Conservation (phyloP, 805 yeast genomes). For the Cyberlindnera subsufficiens region DNA sequence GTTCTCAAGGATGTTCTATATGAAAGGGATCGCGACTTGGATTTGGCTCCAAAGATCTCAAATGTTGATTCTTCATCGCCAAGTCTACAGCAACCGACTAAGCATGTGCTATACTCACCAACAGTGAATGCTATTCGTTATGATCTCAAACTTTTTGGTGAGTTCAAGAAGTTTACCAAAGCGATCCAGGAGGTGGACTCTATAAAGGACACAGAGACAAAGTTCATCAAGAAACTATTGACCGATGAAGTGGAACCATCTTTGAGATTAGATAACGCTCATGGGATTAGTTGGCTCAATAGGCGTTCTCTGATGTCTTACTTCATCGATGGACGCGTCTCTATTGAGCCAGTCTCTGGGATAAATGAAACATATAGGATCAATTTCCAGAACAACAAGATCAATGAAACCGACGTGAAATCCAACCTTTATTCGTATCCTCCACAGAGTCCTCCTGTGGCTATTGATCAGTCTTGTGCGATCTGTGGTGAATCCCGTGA, state of each 20-base stretch:
- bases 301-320: slow-evolving; percentile 57
- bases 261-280: slow-evolving; percentile 55
- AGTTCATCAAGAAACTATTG: slow-evolving; percentile 59
- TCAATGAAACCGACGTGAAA: slow-evolving; percentile 20
- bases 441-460: slow-evolving; percentile 57
- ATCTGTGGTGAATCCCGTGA: slow-evolving; percentile 77
- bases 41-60: background rate
- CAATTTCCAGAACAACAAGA: slow-evolving; percentile 20
- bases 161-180: slow-evolving; percentile 33
- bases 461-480: slow-evolving; percentile 69
- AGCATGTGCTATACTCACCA: slow-evolving; percentile 33
- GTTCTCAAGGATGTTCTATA: slow-evolving; percentile 59
- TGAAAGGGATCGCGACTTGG: slow-evolving; percentile 33
- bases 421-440: slow-evolving; percentile 39
- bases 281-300: slow-evolving; percentile 57
- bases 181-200: slow-evolving; percentile 28
- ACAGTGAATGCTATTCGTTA: slow-evolving; percentile 35
- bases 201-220: slow-evolving; percentile 34
- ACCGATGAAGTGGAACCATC: slow-evolving; percentile 78
- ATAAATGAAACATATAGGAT: slow-evolving; percentile 67
- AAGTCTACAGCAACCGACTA: slow-evolving; percentile 1
- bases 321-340: slow-evolving; percentile 73
- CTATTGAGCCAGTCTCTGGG: slow-evolving; percentile 83
- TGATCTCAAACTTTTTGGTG: slow-evolving; percentile 32
- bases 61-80: background rate